These are phyloP conservation scores for Myxozyma neotropica DNA, from an alignment of 805 yeast species.

Conservation along the genomic window DNA sequence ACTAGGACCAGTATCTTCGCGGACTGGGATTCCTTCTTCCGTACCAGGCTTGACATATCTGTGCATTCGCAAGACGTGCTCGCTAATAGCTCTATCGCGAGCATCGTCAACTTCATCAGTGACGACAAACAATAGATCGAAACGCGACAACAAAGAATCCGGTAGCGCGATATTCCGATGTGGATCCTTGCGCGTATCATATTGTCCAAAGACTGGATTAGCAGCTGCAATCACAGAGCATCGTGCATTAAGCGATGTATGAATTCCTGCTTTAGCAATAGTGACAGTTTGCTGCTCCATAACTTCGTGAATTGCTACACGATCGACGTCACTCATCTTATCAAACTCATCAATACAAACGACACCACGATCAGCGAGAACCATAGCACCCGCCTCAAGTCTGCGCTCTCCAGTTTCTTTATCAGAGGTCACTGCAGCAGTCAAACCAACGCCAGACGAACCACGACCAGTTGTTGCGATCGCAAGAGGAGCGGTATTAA, in stretches of 20 bases:
- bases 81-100: constrained; percentile 84
- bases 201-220: constrained; percentile 95
- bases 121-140: constrained; percentile 90
- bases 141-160: constrained; percentile 93
- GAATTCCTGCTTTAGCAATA: constrained; percentile 97
- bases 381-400: constrained; percentile 99
- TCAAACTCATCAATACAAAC: constrained; percentile 99
- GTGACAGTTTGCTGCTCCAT: constrained; percentile 99
- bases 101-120: constrained; percentile 90
- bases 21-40: constrained; percentile 89
- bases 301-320: constrained; percentile 98
- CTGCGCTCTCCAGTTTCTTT: constrained; percentile 96
- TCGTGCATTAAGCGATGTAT: constrained; percentile 92
- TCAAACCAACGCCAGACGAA: constrained; percentile 99
- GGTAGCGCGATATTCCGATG: constrained; percentile 96
- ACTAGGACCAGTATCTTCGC: constrained; percentile 67
- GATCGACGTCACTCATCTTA: constrained; percentile 94
- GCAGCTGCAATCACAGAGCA: constrained; percentile 98
- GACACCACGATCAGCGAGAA: constrained; percentile 92
- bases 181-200: constrained; percentile 93
- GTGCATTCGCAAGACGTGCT: constrained; percentile 93
- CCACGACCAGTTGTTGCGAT: constrained; percentile 99
- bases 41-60: constrained; percentile 84
- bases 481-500: constrained; percentile 92
- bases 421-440: constrained; percentile 97